Evolutionary conservation across 768 basidiomycete species (phyloP).

Genomic region (Leccinum subgranulosum): DNA sequence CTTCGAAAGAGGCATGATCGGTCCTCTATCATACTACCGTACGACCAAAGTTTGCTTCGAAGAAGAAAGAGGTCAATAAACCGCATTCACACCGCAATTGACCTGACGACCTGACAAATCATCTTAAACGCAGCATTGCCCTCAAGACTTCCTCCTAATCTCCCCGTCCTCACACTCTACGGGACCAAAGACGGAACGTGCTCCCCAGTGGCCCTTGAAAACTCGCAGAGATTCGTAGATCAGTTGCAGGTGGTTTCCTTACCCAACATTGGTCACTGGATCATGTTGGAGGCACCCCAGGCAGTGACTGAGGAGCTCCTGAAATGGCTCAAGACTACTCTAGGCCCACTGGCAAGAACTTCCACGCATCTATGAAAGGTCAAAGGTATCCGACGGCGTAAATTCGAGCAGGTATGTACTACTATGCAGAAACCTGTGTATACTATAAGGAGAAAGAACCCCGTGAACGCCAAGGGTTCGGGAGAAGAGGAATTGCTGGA

Average conservation of each 20-base stretch:
- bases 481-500: neutral
- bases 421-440: neutral
- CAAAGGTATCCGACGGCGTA: neutral
- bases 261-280: slow-evolving; percentile 63
- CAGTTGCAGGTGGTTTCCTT: slow-evolving; percentile 49
- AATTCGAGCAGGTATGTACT: neutral
- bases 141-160: slow-evolving; percentile 39
- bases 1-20: slow-evolving; percentile 52
- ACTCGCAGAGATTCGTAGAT: slow-evolving; percentile 48
- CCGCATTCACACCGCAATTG: neutral
- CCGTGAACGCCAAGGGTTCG: neutral
- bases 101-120: neutral
- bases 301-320: slow-evolving; percentile 48
- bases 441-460: neutral
- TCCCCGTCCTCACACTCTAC: slow-evolving; percentile 61
- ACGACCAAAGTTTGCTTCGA: slow-evolving; percentile 58
- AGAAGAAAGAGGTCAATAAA: slow-evolving; percentile 50
- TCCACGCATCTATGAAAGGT: slow-evolving; percentile 6
- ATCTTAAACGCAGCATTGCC: slow-evolving; percentile 43
- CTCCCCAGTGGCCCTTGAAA: slow-evolving; percentile 38
- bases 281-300: slow-evolving; percentile 61
- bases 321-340: slow-evolving; percentile 39
- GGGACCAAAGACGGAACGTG: slow-evolving; percentile 55
- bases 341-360: neutral
- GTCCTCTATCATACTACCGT: slow-evolving; percentile 77